Base-by-base conservation (phyloP, 2,329 filamentous ascomycete genomes). In the Pleoardoris graminearum region DNA sequence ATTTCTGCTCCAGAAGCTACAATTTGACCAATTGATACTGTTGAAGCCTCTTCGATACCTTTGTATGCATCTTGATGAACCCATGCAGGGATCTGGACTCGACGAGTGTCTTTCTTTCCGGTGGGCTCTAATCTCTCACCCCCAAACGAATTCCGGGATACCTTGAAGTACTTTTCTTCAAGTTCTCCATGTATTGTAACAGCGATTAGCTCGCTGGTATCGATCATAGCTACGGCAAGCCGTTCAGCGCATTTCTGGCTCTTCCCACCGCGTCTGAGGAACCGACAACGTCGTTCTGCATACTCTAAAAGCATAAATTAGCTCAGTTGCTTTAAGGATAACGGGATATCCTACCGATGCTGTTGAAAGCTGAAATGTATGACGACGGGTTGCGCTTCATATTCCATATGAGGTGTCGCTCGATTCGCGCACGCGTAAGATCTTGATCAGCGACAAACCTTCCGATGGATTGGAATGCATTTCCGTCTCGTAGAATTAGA, bases 391-490 rank as follows among this genome's bases (percentile, higher is more conserved):
- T 17, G 1, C 8, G n/a, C 27, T 55, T 62, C 38, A 51, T 32
- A 6, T 50, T 50, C 57, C 54, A 57, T 0, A 23, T 25, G 0
- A 57, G 29, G n/a, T 65, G 59, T 0, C 58, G 39, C 19, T 55
- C 36, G 2, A 62, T 47, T 0, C 57, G 14, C 3, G 48, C 17
- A 4, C 12, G 29, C 1, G 46, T 63, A 3, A 62, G 11, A 32
- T 54, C 47, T 3, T 3, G 16, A 0, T 16, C 16, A 2, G 37
- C 3, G 7, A n/a, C 10, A 23, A 62, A 57, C 4, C 25, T 23
- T 3, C 37, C 59, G 7, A 63, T 32, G 3, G 62, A 27, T 30
- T 65, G 62, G 30, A 66, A 67, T 0, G 60, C 61, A 7, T 55
- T 51, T 0, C 25, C 38, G 1, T 48, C 33, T 0, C 22, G 2